phyloP scores from a whole-genome alignment of 345 rosid species.

The Salix arbutifolia region DNA sequence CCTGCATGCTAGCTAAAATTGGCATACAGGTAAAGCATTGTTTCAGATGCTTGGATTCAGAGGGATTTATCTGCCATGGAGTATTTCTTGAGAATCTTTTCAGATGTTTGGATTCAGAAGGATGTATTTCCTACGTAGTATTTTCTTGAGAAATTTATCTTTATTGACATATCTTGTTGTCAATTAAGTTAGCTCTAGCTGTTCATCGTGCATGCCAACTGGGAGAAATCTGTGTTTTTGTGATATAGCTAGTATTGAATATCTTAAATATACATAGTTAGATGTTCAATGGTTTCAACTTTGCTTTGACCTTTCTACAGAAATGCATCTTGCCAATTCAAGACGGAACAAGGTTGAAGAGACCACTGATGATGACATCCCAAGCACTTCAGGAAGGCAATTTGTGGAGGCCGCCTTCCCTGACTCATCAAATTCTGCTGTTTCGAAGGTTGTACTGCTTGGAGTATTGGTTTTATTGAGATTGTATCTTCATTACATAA shows the following conservation, averaged over 20 bases:
- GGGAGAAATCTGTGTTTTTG: too few relatives aligned
- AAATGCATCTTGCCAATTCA: conserved; percentile 71
- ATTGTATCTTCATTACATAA: not conserved
- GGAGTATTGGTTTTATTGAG: not conserved
- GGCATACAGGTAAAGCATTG: not conserved
- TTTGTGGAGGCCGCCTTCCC: conserved; percentile 40
- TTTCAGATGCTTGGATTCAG: not conserved
- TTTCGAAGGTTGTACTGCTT: conserved; percentile 41
- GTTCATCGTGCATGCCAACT: not conserved
- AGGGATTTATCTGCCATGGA: not conserved
- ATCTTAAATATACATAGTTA: not conserved
- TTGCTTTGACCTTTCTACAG: conserved; percentile 39
- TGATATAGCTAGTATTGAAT: not conserved
- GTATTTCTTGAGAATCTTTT: too few relatives aligned
- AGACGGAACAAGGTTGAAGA: conserved; percentile 64
- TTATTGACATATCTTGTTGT: not conserved
- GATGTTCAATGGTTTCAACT: not conserved
- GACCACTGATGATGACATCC: conserved; percentile 59
- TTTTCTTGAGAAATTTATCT: not conserved
- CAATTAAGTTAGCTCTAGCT: not conserved
- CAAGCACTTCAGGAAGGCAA: conserved; percentile 80
- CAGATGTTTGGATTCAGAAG: not conserved
- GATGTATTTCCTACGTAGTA: not conserved
- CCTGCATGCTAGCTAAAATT: not conserved
- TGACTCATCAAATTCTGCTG: conserved; percentile 23